Percentiles rank a stretch among this genome's conserved stretches.
Evolutionary conservation across 2,329 filamentous ascomycete genomes (phyloP).

Genomic region (Sclerotinia sclerotiorum): DNA sequence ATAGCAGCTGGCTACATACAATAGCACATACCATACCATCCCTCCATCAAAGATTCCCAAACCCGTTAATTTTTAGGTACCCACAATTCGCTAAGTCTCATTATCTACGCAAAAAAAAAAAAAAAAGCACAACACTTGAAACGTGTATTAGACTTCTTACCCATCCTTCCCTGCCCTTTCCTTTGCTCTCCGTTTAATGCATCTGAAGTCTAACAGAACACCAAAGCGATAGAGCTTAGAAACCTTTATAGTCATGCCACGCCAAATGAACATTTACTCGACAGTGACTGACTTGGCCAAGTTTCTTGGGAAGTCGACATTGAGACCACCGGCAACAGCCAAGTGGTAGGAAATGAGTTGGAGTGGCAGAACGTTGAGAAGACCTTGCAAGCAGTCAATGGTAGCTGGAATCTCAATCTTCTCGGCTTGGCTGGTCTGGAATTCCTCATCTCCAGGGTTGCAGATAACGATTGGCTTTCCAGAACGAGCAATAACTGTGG

Average conservation of each 20-base stretch:
- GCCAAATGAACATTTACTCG: slow-evolving; percentile 61
- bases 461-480: slow-evolving; percentile 99
- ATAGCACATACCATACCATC: slow-evolving; percentile 1
- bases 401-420: slow-evolving; percentile 98
- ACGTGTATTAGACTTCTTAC: slow-evolving; percentile 1
- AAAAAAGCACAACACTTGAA: slow-evolving; percentile 7
- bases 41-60: slow-evolving; percentile 14
- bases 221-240: slow-evolving; percentile 29
- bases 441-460: slow-evolving; percentile 87
- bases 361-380: slow-evolving; percentile 95
- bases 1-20: slow-evolving; percentile 8
- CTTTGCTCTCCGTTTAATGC: neutral
- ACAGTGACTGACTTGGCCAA: slow-evolving; percentile 98
- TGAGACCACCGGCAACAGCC: slow-evolving; percentile 90
- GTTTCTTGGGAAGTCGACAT: slow-evolving; percentile 98
- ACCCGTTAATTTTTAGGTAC: slow-evolving; percentile 9
- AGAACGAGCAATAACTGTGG: slow-evolving; percentile 82
- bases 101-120: slow-evolving; percentile 18
- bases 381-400: slow-evolving; percentile 91
- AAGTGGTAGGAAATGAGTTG: slow-evolving; percentile 99
- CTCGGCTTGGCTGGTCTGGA: slow-evolving; percentile 82
- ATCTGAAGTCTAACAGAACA: slow-evolving; percentile 17
- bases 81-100: slow-evolving; percentile 18
- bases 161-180: neutral
- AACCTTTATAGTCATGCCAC: slow-evolving; percentile 14